Conservation (phyloP, 495 filamentous ascomycete species). For the Aspergillus ellipticus region DNA sequence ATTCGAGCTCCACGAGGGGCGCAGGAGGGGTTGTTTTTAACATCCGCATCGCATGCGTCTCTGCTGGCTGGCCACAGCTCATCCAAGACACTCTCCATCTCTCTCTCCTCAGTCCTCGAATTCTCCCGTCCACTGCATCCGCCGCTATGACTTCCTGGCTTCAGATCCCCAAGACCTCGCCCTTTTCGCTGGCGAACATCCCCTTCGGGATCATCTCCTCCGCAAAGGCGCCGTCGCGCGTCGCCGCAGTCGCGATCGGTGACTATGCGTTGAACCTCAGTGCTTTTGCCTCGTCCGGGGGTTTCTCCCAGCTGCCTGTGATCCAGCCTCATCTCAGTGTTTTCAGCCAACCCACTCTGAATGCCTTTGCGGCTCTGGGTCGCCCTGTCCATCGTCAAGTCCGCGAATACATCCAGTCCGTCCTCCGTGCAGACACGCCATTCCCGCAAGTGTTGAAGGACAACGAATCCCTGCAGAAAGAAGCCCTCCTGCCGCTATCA, state of each 20-base stretch:
- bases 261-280: constrained; percentile 73
- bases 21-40: not conserved
- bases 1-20: not conserved
- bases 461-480: constrained; percentile 49
- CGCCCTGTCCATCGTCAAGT: constrained; percentile 67
- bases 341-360: constrained; percentile 69
- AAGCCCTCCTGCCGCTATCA: constrained; percentile 51
- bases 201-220: constrained; percentile 87
- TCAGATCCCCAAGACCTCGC: constrained; percentile 56
- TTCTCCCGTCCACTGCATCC: not conserved
- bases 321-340: constrained; percentile 56
- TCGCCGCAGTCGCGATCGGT: constrained; percentile 76
- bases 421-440: constrained; percentile 61
- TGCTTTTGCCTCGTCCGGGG: constrained; percentile 53
- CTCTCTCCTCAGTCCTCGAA: not conserved
- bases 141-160: constrained; percentile 62
- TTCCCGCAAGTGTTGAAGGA: constrained; percentile 57
- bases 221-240: constrained; percentile 46
- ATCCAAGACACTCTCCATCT: not conserved
- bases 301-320: constrained; percentile 58
- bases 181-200: constrained; percentile 86
- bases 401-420: constrained; percentile 65
- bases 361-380: constrained; percentile 78
- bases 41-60: not conserved
- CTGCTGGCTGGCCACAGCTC: not conserved